Conservation (phyloP, 1,284 basidiomycete species). For the Trametes sp. region DNA sequence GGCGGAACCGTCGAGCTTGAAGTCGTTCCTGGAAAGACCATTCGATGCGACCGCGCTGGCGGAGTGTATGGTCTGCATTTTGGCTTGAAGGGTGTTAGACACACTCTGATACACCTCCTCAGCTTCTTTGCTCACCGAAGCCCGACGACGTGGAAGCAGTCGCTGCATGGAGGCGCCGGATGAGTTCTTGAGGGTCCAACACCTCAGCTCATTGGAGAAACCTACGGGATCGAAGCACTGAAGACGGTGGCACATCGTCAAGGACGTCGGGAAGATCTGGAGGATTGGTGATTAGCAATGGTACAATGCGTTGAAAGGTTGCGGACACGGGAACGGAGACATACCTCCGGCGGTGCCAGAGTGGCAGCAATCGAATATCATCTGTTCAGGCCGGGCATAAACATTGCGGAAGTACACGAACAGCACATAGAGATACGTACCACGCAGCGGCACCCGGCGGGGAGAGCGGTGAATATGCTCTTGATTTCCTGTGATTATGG, state of each 20-base stretch:
- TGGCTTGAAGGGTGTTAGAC: background rate
- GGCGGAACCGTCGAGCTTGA: background rate
- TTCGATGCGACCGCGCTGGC: too few relatives aligned
- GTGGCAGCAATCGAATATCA: conserved; percentile 6
- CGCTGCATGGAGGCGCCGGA: background rate
- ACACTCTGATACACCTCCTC: background rate
- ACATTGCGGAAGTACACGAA: background rate
- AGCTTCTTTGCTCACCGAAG: background rate
- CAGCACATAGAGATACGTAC: background rate
- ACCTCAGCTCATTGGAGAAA: background rate
- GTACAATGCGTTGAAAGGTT: background rate
- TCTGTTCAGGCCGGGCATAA: background rate
- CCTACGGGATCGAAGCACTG: background rate
- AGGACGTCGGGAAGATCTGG: conserved; percentile 4
- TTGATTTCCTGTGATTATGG: background rate
- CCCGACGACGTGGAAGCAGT: background rate
- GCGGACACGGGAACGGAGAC: too few relatives aligned
- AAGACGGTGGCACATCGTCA: background rate
- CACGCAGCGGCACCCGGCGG: background rate
- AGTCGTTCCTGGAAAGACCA: background rate
- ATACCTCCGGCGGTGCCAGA: conserved; percentile 3
- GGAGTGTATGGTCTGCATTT: conserved; percentile 4
- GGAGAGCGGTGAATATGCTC: background rate
- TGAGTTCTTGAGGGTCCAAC: background rate
- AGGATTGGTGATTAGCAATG: too few relatives aligned